Evolutionary conservation across 257 asterid species (phyloP), one percentile per base, ranked within the genome.

Genomic region (Ehretia macrophylla): DNA sequence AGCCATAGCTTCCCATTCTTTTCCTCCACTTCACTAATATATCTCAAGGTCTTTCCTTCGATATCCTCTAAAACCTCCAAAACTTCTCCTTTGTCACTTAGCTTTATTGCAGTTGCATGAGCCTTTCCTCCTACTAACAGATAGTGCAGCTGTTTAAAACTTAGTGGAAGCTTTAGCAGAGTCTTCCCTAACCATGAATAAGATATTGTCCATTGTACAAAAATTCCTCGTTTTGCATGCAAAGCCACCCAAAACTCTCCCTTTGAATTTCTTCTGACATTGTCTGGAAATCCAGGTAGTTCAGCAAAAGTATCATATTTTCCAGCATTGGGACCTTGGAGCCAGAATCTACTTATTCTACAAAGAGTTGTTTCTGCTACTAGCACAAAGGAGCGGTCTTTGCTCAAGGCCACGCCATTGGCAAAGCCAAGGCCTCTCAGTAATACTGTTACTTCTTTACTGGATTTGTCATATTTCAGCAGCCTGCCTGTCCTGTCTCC

Each of bases 171-270:
- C 72, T 78, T 82, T 37, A 82, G 32, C 51, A 78, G 18, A 20
- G 61, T 16, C 3, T 61, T 72, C 9, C 93, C 93, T 0, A 80
- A 49, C 83, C 75, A 79, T 0, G 79, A 63, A 48, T 77, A 60
- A 8, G 83, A 66, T 32, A 63, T 56, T 4, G 63, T 58, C 68
- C 70, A 61, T 58, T 69, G 73, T 16, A 82, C 39, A 10, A 81
- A 17, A 11, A 56, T 11, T 17, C 74, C 82, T 0, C 58, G 32
- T 69, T 84, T 86, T 0, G 85, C 63, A 63, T 86, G 90, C 71
- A 86, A 68, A 14, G 80, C 94, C 0, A 87, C 89, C 96, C 96
- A 85, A 54, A 77, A 87, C 1, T 83, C 85, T 10, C 93, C 90
- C 18, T 71, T 77, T 0, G 77, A 56, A 59, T 81, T 85, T 65